Base-by-base conservation (phyloP, 2,329 filamentous ascomycete genomes). In the Chrysosphaeria jannelii region DNA sequence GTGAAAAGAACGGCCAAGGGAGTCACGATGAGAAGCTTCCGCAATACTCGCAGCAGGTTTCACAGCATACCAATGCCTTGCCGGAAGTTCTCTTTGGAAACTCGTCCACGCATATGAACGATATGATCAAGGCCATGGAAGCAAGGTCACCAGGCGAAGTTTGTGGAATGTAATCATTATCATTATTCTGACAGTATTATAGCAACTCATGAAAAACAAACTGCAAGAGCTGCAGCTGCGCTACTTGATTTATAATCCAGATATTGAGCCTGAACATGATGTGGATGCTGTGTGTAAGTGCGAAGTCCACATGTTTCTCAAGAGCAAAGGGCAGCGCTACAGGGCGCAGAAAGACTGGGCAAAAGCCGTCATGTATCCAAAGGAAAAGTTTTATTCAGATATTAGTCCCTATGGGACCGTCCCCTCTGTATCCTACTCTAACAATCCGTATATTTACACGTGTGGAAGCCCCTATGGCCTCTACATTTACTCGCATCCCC, bases 181-280 rank as follows among this genome's bases (percentile, higher is more conserved):
- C n/a, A n/a, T n/a, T n/a, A n/a, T n/a, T n/a, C n/a, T n/a, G n/a
- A n/a, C n/a, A n/a, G n/a, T n/a, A n/a, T n/a, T n/a, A n/a, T n/a
- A 29, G 41, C 44, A 48, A 39, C 35, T 46, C 16, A 50, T 51
- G 43, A 45, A 50, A 26, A 40, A 45, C 21, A 19, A 32, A 11
- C 34, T 51, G 4, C 46, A 47, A 25, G 36, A 22, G n/a, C 29
- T 51, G 4, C 48, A 51, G 25, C 35, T 34, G 8, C 25, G 35
- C 16, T 42, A 43, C 31, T 25, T 31, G 8, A 48, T 51, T 20
- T 52, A 44, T 35, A 51, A 51, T 29, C 37, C 34, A 23, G 48
- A 51, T 23, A 44, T 51, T 20, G 48, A 51, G 29, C 48, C 48
- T 7, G 47, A 51, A 25, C 47, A 51, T 28, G 45, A 50, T 6